phyloP scores from a whole-genome alignment of 371 early-diverging fungal genomes.

The Umbelopsis sp. region DNA sequence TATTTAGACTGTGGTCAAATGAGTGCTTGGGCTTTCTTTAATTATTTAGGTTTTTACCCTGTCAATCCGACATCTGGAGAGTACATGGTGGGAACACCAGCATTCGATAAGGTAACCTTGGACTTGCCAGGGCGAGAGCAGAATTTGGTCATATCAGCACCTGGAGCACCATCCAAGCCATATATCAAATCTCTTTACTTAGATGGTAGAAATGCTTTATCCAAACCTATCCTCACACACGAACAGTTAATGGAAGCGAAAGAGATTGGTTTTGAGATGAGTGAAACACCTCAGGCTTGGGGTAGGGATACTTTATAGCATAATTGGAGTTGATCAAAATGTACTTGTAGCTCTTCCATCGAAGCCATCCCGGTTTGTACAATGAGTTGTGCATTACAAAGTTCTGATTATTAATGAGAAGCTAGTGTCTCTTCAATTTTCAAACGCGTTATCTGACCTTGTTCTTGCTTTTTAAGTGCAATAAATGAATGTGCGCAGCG shows the following conservation, averaged over 20 bases:
- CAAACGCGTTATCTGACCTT: no score
- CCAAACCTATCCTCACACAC: conserved; percentile 1
- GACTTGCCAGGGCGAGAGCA: background rate
- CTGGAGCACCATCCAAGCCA: background rate
- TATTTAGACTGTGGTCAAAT: conserved; percentile 6
- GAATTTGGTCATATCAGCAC: background rate
- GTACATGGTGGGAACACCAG: conserved; percentile 6
- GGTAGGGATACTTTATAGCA: background rate
- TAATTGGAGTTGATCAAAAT: no score
- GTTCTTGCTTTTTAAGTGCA: no score
- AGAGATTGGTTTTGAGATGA: background rate
- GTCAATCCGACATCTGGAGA: background rate
- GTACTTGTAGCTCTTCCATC: no score
- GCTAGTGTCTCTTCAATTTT: no score
- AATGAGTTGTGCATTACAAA: no score
- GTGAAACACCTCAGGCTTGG: background rate
- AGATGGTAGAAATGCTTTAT: background rate
- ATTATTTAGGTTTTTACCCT: conserved; percentile 5
- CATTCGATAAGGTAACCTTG: conserved; percentile 1
- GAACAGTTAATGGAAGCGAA: background rate
- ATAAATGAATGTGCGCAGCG: no score
- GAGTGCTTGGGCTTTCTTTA: conserved; percentile 14
- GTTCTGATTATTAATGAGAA: no score
- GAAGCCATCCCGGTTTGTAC: no score
- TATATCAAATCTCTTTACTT: background rate